These are phyloP conservation scores for Cadophora sp. DNA, from an alignment of 2,329 filamentous ascomycete genomes.

Conservation along the genomic window DNA sequence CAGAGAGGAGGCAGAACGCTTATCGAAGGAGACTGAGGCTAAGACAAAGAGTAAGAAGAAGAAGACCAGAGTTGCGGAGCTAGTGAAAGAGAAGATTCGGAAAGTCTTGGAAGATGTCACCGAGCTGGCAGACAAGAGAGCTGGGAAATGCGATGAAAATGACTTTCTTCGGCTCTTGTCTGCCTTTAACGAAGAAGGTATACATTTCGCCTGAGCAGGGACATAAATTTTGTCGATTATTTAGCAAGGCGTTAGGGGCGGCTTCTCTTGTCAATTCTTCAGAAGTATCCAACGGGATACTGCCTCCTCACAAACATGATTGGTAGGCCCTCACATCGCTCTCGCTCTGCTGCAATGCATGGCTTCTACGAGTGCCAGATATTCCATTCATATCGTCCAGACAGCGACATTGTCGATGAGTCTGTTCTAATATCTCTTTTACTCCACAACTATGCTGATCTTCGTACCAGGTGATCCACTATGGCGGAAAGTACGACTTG, in stretches of 20 bases:
- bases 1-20: constrained; percentile 60
- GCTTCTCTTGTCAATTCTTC: neutral
- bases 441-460: too few relatives aligned
- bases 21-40: constrained; percentile 47
- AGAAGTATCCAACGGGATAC: neutral
- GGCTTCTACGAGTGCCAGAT: neutral
- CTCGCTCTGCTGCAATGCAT: neutral
- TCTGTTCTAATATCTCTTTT: too few relatives aligned
- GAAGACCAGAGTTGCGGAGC: constrained; percentile 79
- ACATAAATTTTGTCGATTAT: constrained; percentile 7
- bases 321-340: neutral
- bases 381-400: neutral
- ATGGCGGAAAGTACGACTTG: too few relatives aligned
- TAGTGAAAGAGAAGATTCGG: constrained; percentile 87
- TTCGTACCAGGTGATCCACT: too few relatives aligned
- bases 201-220: constrained; percentile 71
- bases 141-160: constrained; percentile 88
- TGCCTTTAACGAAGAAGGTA: constrained; percentile 89
- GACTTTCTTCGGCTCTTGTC: constrained; percentile 84
- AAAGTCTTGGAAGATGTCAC: constrained; percentile 85
- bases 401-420: too few relatives aligned
- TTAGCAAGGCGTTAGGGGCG: constrained; percentile 40
- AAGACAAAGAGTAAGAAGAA: constrained; percentile 74
- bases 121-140: constrained; percentile 78
- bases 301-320: neutral